Conservation (phyloP, 768 basidiomycete species). For the Phlebiopsis flavidoalba region DNA sequence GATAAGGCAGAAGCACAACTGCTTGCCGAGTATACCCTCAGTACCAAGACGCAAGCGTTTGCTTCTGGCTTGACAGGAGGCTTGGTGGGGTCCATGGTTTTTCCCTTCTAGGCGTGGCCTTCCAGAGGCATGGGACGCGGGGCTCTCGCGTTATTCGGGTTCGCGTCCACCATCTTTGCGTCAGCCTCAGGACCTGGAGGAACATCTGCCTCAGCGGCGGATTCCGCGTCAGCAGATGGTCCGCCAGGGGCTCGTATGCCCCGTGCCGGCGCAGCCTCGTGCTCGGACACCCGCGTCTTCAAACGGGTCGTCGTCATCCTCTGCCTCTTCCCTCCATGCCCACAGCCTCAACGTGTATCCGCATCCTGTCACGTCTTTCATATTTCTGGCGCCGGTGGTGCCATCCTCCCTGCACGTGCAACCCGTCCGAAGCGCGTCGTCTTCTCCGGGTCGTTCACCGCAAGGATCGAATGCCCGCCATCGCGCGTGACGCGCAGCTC, state of each 20-base stretch:
- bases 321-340: background rate
- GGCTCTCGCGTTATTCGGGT: no score
- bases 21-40: no score
- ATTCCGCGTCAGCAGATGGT: background rate
- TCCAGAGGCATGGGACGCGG: no score
- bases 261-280: background rate
- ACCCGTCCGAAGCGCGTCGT: conserved; percentile 8
- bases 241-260: background rate
- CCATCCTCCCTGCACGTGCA: background rate
- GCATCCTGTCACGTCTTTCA: background rate
- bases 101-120: no score
- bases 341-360: no score
- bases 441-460: background rate
- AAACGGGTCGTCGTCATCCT: background rate
- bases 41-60: no score
- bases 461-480: conserved; percentile 58
- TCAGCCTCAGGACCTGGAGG: background rate
- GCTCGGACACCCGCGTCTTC: background rate
- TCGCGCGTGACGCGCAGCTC: conserved; percentile 57
- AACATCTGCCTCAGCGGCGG: background rate
- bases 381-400: no score
- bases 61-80: no score
- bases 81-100: no score
- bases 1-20: no score
- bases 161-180: background rate